These are phyloP conservation scores for Umbelopsis vinacea DNA, from an alignment of 192 early-diverging fungal species.

Conservation along the genomic window DNA sequence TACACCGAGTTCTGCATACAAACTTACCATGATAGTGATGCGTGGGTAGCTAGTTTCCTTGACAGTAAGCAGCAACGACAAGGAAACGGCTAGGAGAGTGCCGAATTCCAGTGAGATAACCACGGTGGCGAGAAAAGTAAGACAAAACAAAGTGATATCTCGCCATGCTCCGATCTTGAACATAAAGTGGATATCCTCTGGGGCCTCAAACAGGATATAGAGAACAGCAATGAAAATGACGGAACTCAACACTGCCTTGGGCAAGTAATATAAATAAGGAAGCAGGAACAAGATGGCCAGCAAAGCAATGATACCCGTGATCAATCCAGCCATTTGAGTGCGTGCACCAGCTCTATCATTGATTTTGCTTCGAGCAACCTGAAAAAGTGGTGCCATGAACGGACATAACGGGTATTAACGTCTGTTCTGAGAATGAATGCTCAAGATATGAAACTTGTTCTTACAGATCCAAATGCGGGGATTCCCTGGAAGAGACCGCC, in stretches of 20 bases:
- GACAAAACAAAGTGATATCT: slow-evolving; percentile 80
- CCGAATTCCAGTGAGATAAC: slow-evolving; percentile 91
- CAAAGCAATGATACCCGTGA: slow-evolving; percentile 77
- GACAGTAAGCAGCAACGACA: slow-evolving; percentile 89
- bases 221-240: slow-evolving; percentile 87
- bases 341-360: slow-evolving; percentile 92
- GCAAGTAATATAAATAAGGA: slow-evolving; percentile 55
- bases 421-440: background rate
- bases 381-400: slow-evolving; percentile 49
- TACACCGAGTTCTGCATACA: background rate
- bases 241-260: slow-evolving; percentile 54
- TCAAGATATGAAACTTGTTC: background rate
- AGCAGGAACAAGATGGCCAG: slow-evolving; percentile 83
- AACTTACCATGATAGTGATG: slow-evolving; percentile 73
- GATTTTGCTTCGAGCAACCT: slow-evolving; percentile 89
- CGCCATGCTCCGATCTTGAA: slow-evolving; percentile 78
- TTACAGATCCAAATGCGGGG: slow-evolving; percentile 45
- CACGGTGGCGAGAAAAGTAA: slow-evolving; percentile 93
- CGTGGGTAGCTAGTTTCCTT: slow-evolving; percentile 88
- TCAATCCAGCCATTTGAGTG: slow-evolving; percentile 87
- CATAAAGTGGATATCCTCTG: slow-evolving; percentile 80
- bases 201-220: slow-evolving; percentile 75
- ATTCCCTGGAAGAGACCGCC: slow-evolving; percentile 72
- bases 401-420: background rate
- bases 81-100: slow-evolving; percentile 86